phyloP scores from a whole-genome alignment of 257 asterid genomes.

The Henckelia pumila region DNA sequence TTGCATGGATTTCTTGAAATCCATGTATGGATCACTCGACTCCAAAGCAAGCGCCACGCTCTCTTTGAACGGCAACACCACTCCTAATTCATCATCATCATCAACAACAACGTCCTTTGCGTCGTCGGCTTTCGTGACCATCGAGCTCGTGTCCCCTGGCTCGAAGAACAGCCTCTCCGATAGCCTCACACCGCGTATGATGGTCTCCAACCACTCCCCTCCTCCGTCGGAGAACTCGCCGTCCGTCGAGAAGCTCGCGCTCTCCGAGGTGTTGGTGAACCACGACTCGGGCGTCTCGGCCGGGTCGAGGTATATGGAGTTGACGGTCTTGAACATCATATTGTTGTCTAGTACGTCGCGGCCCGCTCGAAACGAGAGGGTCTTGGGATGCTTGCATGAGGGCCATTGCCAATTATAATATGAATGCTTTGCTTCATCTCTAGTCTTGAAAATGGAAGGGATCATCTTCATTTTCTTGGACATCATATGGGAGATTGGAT shows the following conservation, averaged over 20 bases:
- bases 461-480: conserved; percentile 45
- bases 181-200: conserved; percentile 49
- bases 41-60: conserved; percentile 71
- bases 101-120: too few species aligned
- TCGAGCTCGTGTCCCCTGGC: conserved; percentile 55
- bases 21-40: conserved; percentile 73
- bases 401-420: conserved; percentile 52
- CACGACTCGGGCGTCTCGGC: conserved; percentile 55
- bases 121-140: conserved; percentile 29
- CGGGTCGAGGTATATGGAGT: conserved; percentile 66
- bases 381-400: conserved; percentile 41
- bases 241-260: conserved; percentile 38
- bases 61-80: conserved; percentile 53
- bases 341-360: conserved; percentile 28
- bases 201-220: conserved; percentile 40
- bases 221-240: conserved; percentile 29
- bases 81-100: too few species aligned
- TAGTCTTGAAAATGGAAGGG: conserved; percentile 46
- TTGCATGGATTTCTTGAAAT: conserved; percentile 81
- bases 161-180: conserved; percentile 75
- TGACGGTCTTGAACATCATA: conserved; percentile 64
- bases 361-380: conserved; percentile 42
- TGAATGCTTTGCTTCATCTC: conserved; percentile 28
- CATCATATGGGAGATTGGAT: conserved; percentile 18
- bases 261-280: conserved; percentile 64